phyloP scores from a whole-genome alignment of 2,329 filamentous ascomycete species.

The Acrocalymma vagum region DNA sequence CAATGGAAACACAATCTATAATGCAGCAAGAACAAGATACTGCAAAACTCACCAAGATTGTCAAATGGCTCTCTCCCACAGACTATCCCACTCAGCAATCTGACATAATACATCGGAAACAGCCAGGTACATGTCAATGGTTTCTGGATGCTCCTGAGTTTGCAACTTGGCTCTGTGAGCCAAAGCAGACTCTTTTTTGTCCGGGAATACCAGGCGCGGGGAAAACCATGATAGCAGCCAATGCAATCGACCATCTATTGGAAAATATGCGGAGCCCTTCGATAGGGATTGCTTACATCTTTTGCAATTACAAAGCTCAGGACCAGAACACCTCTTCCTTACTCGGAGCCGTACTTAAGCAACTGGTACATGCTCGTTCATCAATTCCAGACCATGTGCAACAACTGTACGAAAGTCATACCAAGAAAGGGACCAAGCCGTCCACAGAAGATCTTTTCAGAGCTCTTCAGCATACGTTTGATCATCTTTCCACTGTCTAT shows the following conservation, averaged over 20 bases:
- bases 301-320: constrained; percentile 51
- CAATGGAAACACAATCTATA: not conserved
- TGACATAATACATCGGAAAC: constrained; percentile 43
- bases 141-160: constrained; percentile 47
- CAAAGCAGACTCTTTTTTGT: constrained; percentile 51
- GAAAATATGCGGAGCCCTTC: too few species aligned
- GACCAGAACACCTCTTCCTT: constrained; percentile 33
- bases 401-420: constrained; percentile 16
- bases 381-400: not conserved
- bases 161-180: not conserved
- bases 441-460: not conserved
- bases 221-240: too few species aligned
- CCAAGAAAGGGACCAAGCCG: constrained; percentile 8
- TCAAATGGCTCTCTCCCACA: constrained; percentile 50
- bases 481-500: not conserved
- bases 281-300: constrained; percentile 58
- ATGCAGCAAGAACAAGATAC: too few species aligned
- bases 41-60: too few species aligned
- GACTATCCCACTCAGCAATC: constrained; percentile 51
- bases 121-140: constrained; percentile 56
- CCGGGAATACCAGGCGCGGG: too few species aligned
- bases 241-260: too few species aligned
- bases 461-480: not conserved
- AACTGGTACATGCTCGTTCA: too few species aligned
- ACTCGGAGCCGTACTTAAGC: not conserved